Conservation (phyloP, 345 rosid species). For the Eucalyptus sp. region DNA sequence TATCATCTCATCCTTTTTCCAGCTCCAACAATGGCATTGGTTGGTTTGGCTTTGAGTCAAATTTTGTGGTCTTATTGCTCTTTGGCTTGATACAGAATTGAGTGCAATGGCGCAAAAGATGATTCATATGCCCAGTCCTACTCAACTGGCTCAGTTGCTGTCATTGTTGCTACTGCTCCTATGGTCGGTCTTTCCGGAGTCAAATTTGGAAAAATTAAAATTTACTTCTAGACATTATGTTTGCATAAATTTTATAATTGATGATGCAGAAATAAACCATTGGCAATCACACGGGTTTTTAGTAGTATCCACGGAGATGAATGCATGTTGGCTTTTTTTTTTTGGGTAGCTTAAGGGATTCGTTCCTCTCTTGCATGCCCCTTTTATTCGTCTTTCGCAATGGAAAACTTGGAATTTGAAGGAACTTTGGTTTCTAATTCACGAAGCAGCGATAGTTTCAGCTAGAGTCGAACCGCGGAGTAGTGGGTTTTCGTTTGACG, state of each 20-base stretch:
- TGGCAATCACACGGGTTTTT: neutral
- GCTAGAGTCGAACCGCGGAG: too few relatives aligned
- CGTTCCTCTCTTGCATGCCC: neutral
- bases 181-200: neutral
- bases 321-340: too few relatives aligned
- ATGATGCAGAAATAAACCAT: neutral
- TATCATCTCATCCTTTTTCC: too few relatives aligned
- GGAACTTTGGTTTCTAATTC: too few relatives aligned
- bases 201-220: too few relatives aligned
- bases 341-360: too few relatives aligned
- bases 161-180: rapidly evolving
- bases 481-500: neutral
- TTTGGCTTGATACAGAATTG: neutral
- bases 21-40: rapidly evolving
- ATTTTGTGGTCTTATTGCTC: too few relatives aligned
- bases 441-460: too few relatives aligned
- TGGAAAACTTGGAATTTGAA: neutral
- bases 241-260: too few relatives aligned
- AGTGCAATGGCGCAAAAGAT: neutral
- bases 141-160: neutral
- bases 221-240: too few relatives aligned
- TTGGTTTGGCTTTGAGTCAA: too few relatives aligned
- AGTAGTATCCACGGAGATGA: too few relatives aligned
- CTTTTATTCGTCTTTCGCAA: neutral
- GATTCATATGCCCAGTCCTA: neutral